Percentiles rank a stretch among this genome's conserved stretches.
Conservation (phyloP, 768 basidiomycete genomes). For the Daedaleopsis sinensis region DNA sequence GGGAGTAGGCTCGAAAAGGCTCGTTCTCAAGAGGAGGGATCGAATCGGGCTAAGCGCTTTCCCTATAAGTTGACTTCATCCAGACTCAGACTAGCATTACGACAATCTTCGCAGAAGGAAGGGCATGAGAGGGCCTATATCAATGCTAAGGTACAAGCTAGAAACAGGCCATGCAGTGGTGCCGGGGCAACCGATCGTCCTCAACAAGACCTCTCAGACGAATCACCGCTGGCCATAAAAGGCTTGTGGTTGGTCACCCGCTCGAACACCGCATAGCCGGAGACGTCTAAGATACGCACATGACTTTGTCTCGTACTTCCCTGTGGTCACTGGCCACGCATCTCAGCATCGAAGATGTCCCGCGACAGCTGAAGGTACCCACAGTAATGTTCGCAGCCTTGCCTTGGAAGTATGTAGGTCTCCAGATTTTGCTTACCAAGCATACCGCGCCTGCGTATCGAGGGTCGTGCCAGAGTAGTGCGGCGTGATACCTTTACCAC, state of each 20-base stretch:
- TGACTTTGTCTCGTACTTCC: constrained; percentile 45
- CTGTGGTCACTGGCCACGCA: neutral
- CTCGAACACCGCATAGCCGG: neutral
- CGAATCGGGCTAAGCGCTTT: too few relatives aligned
- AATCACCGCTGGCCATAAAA: neutral
- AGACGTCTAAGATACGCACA: constrained; percentile 19
- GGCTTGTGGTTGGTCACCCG: neutral
- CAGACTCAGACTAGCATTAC: too few relatives aligned
- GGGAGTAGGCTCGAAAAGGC: too few relatives aligned
- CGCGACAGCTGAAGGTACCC: neutral
- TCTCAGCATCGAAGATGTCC: neutral
- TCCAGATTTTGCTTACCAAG: constrained; percentile 72
- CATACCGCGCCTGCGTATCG: constrained; percentile 88
- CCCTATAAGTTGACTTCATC: too few relatives aligned
- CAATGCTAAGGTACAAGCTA: too few relatives aligned
- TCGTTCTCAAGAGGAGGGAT: too few relatives aligned
- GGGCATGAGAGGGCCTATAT: too few relatives aligned
- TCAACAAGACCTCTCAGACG: neutral
- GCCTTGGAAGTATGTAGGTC: constrained; percentile 65
- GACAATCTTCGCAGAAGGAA: too few relatives aligned
- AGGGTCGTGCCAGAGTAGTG: constrained; percentile 89
- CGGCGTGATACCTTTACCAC: constrained; percentile 89
- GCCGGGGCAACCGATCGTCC: too few relatives aligned
- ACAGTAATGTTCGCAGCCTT: constrained; percentile 79
- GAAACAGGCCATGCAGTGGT: too few relatives aligned